Conservation (phyloP, 1,284 basidiomycete species). For the Xerocomus cyaneibrunnescens region DNA sequence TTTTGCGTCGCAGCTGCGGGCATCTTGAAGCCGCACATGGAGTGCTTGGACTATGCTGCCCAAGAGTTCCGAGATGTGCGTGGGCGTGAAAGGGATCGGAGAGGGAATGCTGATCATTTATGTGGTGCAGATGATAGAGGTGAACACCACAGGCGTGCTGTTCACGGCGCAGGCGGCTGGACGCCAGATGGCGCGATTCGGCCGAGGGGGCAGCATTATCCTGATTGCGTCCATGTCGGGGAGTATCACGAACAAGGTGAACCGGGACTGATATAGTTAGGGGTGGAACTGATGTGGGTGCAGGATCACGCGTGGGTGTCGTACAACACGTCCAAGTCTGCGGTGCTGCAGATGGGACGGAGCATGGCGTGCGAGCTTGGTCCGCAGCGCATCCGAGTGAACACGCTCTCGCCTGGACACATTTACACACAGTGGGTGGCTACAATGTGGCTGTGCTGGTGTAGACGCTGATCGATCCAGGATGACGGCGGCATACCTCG, state of each 20-base stretch:
- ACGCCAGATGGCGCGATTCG: constrained; percentile 69
- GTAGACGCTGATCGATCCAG: constrained; percentile 35
- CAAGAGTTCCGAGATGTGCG: constrained; percentile 67
- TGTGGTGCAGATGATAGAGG: constrained; percentile 56
- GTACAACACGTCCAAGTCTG: constrained; percentile 82
- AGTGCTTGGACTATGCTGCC: constrained; percentile 70
- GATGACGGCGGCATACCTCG: constrained; percentile 78
- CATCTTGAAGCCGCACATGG: constrained; percentile 59
- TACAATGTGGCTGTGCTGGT: neutral
- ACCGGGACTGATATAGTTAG: constrained; percentile 4
- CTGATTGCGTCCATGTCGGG: constrained; percentile 85
- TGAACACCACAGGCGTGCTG: constrained; percentile 78
- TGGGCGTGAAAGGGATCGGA: neutral
- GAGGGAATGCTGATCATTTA: neutral
- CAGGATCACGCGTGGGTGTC: constrained; percentile 75
- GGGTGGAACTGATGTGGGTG: constrained; percentile 5
- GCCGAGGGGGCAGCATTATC: constrained; percentile 76
- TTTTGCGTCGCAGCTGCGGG: constrained; percentile 78
- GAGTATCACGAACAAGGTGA: constrained; percentile 76
- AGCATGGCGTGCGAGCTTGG: constrained; percentile 86
- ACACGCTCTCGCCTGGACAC: constrained; percentile 74
- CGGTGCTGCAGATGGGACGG: constrained; percentile 78
- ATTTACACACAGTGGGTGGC: constrained; percentile 65
- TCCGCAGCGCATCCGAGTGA: constrained; percentile 67
- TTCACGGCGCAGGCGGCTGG: constrained; percentile 81